Evolutionary conservation across 2,329 filamentous ascomycete genomes (phyloP).

Genomic region (Diaporthe sp.): DNA sequence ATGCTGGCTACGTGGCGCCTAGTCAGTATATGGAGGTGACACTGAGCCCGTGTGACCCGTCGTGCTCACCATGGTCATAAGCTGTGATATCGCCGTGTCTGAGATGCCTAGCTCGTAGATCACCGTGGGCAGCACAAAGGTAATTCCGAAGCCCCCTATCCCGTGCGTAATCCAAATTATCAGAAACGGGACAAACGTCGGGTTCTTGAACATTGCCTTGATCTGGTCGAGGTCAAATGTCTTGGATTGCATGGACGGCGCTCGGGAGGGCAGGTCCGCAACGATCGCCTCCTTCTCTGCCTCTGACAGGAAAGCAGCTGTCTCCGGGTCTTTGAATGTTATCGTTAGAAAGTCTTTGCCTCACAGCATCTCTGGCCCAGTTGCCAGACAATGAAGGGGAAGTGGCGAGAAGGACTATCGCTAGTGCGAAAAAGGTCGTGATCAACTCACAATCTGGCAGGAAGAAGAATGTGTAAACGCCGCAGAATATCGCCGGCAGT

Average conservation of each 20-base stretch:
- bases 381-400: no score
- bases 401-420: not conserved
- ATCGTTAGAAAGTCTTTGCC: not conserved
- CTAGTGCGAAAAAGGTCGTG: no score
- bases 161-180: conserved; percentile 49
- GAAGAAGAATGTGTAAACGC: conserved; percentile 45
- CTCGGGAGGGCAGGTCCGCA: conserved; percentile 44
- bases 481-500: conserved; percentile 46
- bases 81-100: conserved; percentile 47
- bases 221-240: conserved; percentile 44
- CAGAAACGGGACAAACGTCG: conserved; percentile 46
- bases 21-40: not conserved
- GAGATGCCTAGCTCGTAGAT: conserved; percentile 49
- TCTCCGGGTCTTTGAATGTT: conserved; percentile 44
- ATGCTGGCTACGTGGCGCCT: conserved; percentile 5
- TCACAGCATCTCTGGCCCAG: not conserved
- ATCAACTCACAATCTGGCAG: conserved; percentile 45
- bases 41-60: not conserved
- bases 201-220: conserved; percentile 43
- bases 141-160: conserved; percentile 49
- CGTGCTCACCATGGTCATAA: conserved; percentile 46
- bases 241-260: conserved; percentile 45
- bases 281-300: conserved; percentile 43
- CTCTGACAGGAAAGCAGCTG: conserved; percentile 45
- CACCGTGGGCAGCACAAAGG: conserved; percentile 48